Conservation (phyloP, 495 filamentous ascomycete species). For the Trichoderma parareesei region DNA sequence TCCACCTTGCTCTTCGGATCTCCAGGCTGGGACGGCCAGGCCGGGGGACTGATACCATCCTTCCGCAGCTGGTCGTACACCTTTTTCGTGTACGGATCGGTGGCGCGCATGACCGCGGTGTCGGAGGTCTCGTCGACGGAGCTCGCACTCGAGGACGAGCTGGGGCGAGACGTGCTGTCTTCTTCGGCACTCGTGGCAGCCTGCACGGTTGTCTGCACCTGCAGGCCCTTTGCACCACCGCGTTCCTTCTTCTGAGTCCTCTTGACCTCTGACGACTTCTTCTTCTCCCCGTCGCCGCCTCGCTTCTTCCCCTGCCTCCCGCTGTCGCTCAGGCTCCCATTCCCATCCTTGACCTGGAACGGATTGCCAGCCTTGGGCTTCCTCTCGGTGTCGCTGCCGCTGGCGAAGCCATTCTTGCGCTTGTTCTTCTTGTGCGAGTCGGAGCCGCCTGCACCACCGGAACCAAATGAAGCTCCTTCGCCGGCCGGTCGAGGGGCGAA, state of each 20-base stretch:
- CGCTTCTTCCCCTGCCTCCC: conserved; percentile 9
- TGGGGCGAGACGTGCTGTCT: conserved; percentile 3
- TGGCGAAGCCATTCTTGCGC: background rate
- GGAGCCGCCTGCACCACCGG: background rate
- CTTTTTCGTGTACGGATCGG: conserved; percentile 30
- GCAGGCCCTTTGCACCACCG: background rate
- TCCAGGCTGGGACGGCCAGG: conserved; percentile 34
- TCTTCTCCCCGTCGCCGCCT: background rate
- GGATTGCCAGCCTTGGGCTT: background rate
- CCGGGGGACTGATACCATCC: conserved; percentile 35
- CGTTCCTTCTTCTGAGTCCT: background rate
- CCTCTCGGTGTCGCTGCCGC: background rate
- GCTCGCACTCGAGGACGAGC: conserved; percentile 9
- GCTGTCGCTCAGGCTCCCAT: conserved; percentile 8
- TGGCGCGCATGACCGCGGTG: background rate
- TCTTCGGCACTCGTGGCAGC: conserved; percentile 2
- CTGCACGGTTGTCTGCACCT: background rate
- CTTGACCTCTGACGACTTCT: background rate
- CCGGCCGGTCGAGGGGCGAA: background rate
- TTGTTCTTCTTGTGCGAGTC: background rate
- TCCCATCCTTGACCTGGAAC: conserved; percentile 4
- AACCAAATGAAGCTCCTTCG: conserved; percentile 5
- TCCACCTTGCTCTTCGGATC: conserved; percentile 32
- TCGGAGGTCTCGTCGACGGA: conserved; percentile 4
- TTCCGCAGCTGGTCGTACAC: conserved; percentile 33